These are phyloP conservation scores for Fusarium sp. DNA, from an alignment of 2,329 filamentous ascomycete genomes.

Conservation along the genomic window DNA sequence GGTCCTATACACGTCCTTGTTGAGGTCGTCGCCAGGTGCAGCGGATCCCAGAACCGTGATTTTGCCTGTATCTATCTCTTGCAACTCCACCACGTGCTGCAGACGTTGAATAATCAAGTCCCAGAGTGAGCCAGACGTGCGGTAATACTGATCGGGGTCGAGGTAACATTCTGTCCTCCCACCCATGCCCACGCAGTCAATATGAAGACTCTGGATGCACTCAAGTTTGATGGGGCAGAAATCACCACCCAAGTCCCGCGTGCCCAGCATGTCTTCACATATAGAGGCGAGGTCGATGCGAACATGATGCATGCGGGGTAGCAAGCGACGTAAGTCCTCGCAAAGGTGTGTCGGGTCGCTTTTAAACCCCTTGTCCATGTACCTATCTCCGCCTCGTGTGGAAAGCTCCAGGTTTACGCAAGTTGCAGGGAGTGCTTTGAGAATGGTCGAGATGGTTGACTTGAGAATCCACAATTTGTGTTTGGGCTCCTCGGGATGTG, in stretches of 20 bases:
- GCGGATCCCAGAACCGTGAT: not conserved
- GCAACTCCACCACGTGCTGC: not conserved
- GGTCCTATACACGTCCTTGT: not conserved
- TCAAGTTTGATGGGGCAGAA: not conserved
- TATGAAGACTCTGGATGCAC: not conserved
- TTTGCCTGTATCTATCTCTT: not conserved
- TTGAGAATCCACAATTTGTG: not conserved
- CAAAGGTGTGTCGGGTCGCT: not conserved
- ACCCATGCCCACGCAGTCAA: not conserved
- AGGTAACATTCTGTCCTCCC: not conserved
- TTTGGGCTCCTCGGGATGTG: not conserved
- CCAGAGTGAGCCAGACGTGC: not conserved
- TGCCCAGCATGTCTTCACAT: constrained; percentile 6
- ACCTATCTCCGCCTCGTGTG: not conserved
- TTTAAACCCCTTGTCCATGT: not conserved
- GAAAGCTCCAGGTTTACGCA: constrained; percentile 3
- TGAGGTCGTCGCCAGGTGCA: not conserved
- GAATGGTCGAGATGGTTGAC: not conserved
- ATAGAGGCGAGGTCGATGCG: not conserved
- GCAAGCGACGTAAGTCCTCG: not conserved
- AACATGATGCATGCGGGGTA: constrained; percentile 1
- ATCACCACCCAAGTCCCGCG: not conserved
- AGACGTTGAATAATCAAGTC: not conserved
- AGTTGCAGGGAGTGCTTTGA: not conserved
- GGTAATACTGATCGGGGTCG: not conserved